Percentiles rank a stretch among this genome's conserved stretches.
These are phyloP conservation scores for Coffea eugenioides DNA, from an alignment of 257 asterid genomes.

Conservation along the genomic window DNA sequence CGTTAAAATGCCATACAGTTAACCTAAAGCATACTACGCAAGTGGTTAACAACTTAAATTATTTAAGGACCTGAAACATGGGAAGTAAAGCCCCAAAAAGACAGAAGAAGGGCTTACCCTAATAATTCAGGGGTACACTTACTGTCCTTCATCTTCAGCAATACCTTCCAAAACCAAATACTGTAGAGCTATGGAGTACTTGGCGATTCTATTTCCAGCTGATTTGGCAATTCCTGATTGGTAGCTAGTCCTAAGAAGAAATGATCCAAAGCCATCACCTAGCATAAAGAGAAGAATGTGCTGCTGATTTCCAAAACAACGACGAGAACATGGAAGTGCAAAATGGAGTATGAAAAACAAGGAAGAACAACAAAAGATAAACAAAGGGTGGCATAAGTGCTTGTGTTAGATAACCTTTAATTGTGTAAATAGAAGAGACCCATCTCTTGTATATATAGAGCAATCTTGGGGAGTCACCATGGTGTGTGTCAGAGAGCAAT, in stretches of 20 bases:
- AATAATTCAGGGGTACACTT: background rate
- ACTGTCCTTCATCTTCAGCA: constrained; percentile 22
- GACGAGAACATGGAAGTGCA: background rate
- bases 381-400: background rate
- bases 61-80: background rate
- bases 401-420: constrained; percentile 40
- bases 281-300: constrained; percentile 9
- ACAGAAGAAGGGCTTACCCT: background rate
- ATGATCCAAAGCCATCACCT: constrained; percentile 64
- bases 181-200: constrained; percentile 84
- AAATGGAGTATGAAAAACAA: background rate
- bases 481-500: constrained; percentile 74
- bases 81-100: background rate
- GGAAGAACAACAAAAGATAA: background rate
- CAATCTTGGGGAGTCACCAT: constrained; percentile 73
- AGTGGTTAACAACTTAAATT: background rate
- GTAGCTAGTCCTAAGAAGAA: constrained; percentile 44
- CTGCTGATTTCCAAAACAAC: background rate
- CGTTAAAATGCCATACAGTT: background rate
- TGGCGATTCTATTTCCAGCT: constrained; percentile 41
- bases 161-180: constrained; percentile 64
- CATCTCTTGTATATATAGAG: constrained; percentile 87
- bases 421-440: constrained; percentile 73
- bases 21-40: background rate
- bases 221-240: constrained; percentile 24